Evolutionary conservation across 1,139 yeast species (phyloP), one percentile per base, ranked within the genome.

Genomic region (Zygosaccharomyces pseudobailii): DNA sequence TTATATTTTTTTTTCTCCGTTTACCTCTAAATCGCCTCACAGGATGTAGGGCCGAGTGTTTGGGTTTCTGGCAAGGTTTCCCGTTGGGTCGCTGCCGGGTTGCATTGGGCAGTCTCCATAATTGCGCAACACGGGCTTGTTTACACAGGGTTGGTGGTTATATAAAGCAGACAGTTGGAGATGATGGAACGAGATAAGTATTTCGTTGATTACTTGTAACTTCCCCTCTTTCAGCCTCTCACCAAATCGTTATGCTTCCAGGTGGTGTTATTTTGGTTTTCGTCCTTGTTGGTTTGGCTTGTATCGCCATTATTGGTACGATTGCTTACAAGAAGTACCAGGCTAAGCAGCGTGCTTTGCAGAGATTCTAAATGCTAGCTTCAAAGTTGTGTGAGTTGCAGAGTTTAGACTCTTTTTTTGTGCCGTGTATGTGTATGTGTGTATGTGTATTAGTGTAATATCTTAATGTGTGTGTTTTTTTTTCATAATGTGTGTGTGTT

Each of bases 181-280:
- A 36, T 36, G 19, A 10, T 36, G 20, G 47, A 40, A 28, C 42
- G 45, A 3, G 38, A 33, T 13, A 13, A 13, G 17, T 13, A 13
- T 13, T 13, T 13, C 17, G 17, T 13, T 13, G 17, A 13, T 13
- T 13, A 13, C 17, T 13, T 13, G 17, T 13, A 13, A 13, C 24
- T 24, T 33, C 22, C 20, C 5, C n/a, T 20, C 10, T n/a, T 17
- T 19, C 10, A 19, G 24, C 23, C 33, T 27, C 30, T 7, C 24
- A 17, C 19, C 27, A 28, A 23, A 27, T 27, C 41, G 22, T 10
- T 27, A 74, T 73, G 76, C 70, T 75, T 62, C 79, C 80, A 66
- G 72, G 73, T 57, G 79, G 79, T 66, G 79, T 74, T 63, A 75
- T 75, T 62, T 69, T 75, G 61, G 80, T 75, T 55, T 73, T 75